These are phyloP conservation scores for Madurella fahalii DNA, from an alignment of 2,329 filamentous ascomycete genomes.

Conservation along the genomic window DNA sequence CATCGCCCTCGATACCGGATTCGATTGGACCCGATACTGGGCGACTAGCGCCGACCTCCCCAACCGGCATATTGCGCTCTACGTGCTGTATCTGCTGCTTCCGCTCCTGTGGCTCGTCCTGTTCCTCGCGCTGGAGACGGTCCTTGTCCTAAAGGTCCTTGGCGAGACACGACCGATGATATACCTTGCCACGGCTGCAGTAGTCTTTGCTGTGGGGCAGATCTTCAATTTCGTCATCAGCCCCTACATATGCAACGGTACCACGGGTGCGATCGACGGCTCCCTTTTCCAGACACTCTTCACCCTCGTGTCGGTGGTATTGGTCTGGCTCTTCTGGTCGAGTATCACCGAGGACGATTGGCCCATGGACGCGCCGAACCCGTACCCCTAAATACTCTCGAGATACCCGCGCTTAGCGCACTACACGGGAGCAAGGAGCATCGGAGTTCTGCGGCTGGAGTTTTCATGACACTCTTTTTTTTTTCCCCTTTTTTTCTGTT, in stretches of 20 bases:
- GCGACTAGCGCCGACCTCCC: conserved; percentile 53
- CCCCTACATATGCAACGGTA: conserved; percentile 81
- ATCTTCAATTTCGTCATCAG: conserved; percentile 96
- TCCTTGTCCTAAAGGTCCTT: conserved; percentile 80
- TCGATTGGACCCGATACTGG: conserved; percentile 78
- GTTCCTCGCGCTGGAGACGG: conserved; percentile 78
- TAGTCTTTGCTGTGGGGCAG: conserved; percentile 88
- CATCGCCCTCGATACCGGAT: conserved; percentile 90
- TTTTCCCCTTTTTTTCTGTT: neutral
- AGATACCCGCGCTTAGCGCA: conserved; percentile 16
- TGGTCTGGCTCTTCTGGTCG: conserved; percentile 94
- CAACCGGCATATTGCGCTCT: conserved; percentile 77
- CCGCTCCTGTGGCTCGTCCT: conserved; percentile 85
- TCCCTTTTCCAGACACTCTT: conserved; percentile 91
- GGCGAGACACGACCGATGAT: conserved; percentile 92
- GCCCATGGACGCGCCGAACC: conserved; percentile 48
- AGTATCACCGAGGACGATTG: conserved; percentile 99
- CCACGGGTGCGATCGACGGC: conserved; percentile 83
- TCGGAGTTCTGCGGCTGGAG: conserved; percentile 14
- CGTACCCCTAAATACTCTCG: conserved; percentile 24
- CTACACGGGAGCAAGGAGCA: conserved; percentile 3
- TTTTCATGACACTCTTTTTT: conserved; percentile 17
- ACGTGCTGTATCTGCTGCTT: conserved; percentile 87
- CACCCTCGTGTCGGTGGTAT: conserved; percentile 76
- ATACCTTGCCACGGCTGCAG: conserved; percentile 67